Evolutionary conservation across 148 eudicot genomes (phyloP).

Genomic region (Chenopodium berlandieri): DNA sequence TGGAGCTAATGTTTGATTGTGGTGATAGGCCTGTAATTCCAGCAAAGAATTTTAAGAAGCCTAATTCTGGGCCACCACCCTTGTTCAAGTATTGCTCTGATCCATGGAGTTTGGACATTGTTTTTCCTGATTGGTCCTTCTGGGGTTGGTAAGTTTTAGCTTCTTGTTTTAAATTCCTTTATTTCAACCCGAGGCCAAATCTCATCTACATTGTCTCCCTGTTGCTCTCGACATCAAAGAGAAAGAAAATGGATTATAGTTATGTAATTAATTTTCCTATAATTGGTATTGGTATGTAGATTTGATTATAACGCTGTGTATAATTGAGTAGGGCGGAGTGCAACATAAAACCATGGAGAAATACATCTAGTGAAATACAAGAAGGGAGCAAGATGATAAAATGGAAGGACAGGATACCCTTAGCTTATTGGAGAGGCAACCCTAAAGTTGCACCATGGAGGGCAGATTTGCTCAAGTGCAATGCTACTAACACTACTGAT

Average conservation of each 20-base stretch:
- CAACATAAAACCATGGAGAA: conserved; percentile 53
- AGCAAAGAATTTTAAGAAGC: conserved; percentile 25
- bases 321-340: conserved; percentile 44
- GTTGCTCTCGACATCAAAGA: no score
- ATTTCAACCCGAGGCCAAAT: no score
- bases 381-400: conserved; percentile 44
- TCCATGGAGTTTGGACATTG: conserved; percentile 55
- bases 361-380: conserved; percentile 35
- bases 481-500: conserved; percentile 31
- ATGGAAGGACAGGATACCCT: conserved; percentile 59
- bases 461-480: conserved; percentile 47
- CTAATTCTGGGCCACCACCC: conserved; percentile 53
- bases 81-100: conserved; percentile 76
- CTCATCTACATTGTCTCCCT: no score
- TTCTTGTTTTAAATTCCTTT: not conserved
- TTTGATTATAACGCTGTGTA: not conserved
- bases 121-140: conserved; percentile 90
- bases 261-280: not conserved
- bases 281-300: not conserved
- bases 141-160: conserved; percentile 73
- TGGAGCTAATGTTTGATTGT: conserved; percentile 73
- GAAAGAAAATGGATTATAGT: no score
- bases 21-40: conserved; percentile 54
- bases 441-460: conserved; percentile 44
- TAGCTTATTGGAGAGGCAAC: conserved; percentile 63